Evolutionary conservation across 192 early-diverging fungal genomes (phyloP), one percentile per base, ranked within the genome.

Genomic region (Funneliformis mosseae): DNA sequence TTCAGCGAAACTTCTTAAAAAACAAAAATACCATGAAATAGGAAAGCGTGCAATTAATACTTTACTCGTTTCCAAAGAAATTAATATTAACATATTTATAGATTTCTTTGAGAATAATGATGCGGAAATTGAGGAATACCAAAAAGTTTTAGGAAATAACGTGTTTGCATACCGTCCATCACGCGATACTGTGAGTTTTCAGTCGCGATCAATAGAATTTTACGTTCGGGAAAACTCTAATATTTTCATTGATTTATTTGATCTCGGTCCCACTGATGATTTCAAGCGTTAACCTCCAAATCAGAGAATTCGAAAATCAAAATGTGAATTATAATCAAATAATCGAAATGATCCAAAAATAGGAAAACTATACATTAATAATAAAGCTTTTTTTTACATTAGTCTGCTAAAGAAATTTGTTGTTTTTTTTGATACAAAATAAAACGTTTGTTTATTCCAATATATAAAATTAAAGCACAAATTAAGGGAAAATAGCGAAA

Each of bases 11-110:
- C 16, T 71, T 1, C 16, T 43, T 45, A 5, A 6, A 63, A 33
- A 4, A 38, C 76, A 77, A 28, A 6, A 12, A 25, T 11, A 64
- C 42, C 62, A 77, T 64, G 61, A 77, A 77, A 39, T 64, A 77
- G 76, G 61, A 64, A 77, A 77, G 33, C 38, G 2, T 45, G 18
- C 43, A 7, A 66, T 77, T 18, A 64, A 39, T 23, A 39, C 41
- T 77, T 77, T 77, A 38, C 14, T 43, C 9, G 61, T 12, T 45
- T 77, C 76, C 0, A 64, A 77, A 64, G 61, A 77, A 16, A 8
- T 77, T 43, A 1, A 11, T 18, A 0, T 9, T 64, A 43, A 3
- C 0, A 16, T 7, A 43, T 64, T 77, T 43, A 8, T 4, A 8
- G 45, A 28, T 74, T 77, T 27, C n/a, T 66, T 66, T 66, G 28